phyloP scores from a whole-genome alignment of 139 green algal species.

The Chlorella vulgaris region DNA sequence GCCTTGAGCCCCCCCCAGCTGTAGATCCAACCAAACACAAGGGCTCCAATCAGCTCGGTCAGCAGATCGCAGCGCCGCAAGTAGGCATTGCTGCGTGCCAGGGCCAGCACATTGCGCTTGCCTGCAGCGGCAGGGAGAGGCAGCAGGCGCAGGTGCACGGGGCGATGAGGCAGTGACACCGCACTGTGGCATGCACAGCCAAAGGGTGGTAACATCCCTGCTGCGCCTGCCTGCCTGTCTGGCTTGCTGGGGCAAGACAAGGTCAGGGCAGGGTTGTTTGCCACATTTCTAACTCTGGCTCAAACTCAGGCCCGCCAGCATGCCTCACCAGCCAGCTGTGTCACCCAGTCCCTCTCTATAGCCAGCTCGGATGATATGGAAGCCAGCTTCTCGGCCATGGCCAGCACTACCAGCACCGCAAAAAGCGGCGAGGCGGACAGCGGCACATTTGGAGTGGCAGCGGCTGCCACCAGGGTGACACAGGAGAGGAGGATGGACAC shows the following conservation, averaged over 20 bases:
- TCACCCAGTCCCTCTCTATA: constrained; percentile 59
- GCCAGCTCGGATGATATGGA: constrained; percentile 45
- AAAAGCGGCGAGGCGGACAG: constrained; percentile 37
- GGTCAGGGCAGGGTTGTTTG: too few species aligned
- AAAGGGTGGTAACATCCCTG: background rate
- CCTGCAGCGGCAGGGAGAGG: constrained; percentile 16
- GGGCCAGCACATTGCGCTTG: constrained; percentile 37
- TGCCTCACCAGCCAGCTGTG: constrained; percentile 35
- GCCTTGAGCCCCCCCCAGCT: constrained; percentile 7
- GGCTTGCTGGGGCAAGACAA: too few species aligned
- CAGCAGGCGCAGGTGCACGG: background rate
- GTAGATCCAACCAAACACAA: constrained; percentile 53
- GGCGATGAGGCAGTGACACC: background rate
- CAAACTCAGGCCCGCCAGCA: background rate
- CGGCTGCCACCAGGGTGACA: constrained; percentile 20
- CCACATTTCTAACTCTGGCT: background rate
- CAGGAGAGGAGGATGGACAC: constrained; percentile 38
- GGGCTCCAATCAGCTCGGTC: constrained; percentile 43
- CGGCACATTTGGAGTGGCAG: background rate
- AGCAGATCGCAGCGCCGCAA: constrained; percentile 47
- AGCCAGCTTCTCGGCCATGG: constrained; percentile 20
- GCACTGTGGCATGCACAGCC: background rate
- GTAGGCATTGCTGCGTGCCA: constrained; percentile 48
- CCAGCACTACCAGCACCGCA: constrained; percentile 38
- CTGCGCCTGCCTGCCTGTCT: background rate